Base-by-base conservation (phyloP, 1,139 yeast species). In the Zygosaccharomyces sapae region DNA sequence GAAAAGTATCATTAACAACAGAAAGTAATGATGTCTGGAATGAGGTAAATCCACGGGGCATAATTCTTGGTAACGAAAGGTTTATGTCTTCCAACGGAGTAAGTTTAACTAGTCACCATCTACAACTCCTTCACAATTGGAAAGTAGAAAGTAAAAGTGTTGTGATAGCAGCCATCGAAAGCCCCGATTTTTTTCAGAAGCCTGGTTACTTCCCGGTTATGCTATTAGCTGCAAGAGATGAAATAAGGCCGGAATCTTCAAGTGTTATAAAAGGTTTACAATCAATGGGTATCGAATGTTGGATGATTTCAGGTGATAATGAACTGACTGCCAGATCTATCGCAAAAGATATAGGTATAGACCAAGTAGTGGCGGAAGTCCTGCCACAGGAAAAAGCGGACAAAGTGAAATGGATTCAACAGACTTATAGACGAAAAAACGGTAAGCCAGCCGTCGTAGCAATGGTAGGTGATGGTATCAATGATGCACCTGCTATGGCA, bases 381-480 rank as follows among this genome's bases (percentile, higher is more conserved):
- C 68, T 85, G 34, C 94, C 94, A 0, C 79, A 80, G 46, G 86
- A 81, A 49, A 86, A 86, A 63, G 83, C 86, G 20, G 75, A 71
- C 9, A 76, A 77, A 56, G 70, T 86, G 34, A 70, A 74, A 54
- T 70, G 74, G 70, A 70, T 86, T 19, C 84, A 81, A 57, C 63
- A 62, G 12, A 65, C 69, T 4, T 62, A 58, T 44, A 55, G 61
- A 3, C 34, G 29, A 9, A 59, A 61, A 3, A 42, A 46, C 5
- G 52, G 52, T 13, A 50, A 50, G 24, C 42, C 50, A 2, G 55
- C 55, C 25, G 62, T 73, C 1, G 79, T 78, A 22, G 82, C 82
- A 0, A 79, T 80, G 83, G 76, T 79, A 25, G 84, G 84, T 9
- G 84, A 80, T 62, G 84, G 83, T 29, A 77, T 79, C 22, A 79